These are phyloP conservation scores for Ophiocordyceps unilateralis DNA, from an alignment of 2,329 filamentous ascomycete species.

Conservation along the genomic window DNA sequence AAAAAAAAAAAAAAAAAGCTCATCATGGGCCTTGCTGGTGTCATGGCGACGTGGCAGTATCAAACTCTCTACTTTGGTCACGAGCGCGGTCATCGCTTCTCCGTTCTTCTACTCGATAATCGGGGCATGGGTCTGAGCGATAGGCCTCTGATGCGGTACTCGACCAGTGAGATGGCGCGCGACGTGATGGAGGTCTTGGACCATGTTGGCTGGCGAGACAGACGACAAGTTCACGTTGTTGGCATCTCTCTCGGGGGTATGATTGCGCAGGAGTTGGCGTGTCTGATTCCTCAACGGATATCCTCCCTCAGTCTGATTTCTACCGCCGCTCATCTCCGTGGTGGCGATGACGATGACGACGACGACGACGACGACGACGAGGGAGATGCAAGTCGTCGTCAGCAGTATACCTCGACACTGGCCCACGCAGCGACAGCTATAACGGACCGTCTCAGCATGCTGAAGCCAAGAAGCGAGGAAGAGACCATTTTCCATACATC, in stretches of 20 bases:
- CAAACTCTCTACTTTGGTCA: slow-evolving; percentile 75
- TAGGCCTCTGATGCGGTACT: slow-evolving; percentile 56
- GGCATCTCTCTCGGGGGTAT: slow-evolving; percentile 81
- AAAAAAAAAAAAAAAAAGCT: too few species aligned
- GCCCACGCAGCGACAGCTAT: slow-evolving; percentile 45
- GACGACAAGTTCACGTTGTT: slow-evolving; percentile 43
- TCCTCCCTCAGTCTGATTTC: slow-evolving; percentile 40
- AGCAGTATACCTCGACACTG: neutral
- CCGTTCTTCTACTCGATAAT: slow-evolving; percentile 66
- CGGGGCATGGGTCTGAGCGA: slow-evolving; percentile 68
- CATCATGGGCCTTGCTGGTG: slow-evolving; percentile 64
- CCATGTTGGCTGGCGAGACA: slow-evolving; percentile 48
- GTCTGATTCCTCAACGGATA: slow-evolving; percentile 32
- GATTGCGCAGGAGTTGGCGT: slow-evolving; percentile 70
- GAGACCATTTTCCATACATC: slow-evolving; percentile 47
- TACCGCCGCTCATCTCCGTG: slow-evolving; percentile 43
- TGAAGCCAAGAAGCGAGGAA: slow-evolving; percentile 56
- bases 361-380: too few species aligned
- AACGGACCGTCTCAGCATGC: slow-evolving; percentile 32
- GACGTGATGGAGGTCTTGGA: slow-evolving; percentile 56
- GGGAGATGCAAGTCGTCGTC: too few species aligned
- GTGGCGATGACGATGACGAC: slow-evolving; percentile 28
- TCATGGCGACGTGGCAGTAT: slow-evolving; percentile 57
- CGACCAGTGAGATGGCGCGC: slow-evolving; percentile 68
- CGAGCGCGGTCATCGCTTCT: slow-evolving; percentile 46